Conservation (phyloP, 805 yeast genomes). For the Hanseniaspora singularis region DNA sequence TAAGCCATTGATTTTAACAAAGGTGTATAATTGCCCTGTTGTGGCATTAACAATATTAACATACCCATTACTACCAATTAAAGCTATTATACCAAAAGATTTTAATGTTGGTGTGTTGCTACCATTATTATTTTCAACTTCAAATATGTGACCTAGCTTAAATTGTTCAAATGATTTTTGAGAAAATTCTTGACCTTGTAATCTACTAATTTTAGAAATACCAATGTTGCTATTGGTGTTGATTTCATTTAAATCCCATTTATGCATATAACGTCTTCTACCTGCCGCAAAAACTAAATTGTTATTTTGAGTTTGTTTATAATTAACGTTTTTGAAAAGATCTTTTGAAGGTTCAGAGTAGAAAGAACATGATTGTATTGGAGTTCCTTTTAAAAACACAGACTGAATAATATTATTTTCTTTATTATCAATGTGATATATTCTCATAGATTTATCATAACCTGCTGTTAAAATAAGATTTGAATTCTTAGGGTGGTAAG, state of each 20-base stretch:
- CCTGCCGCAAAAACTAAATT: constrained; percentile 63
- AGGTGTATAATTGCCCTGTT: constrained; percentile 78
- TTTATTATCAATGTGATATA: constrained; percentile 86
- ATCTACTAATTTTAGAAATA: constrained; percentile 72
- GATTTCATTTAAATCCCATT: constrained; percentile 75
- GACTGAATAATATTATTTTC: constrained; percentile 70
- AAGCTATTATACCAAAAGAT: constrained; percentile 51
- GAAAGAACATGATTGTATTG: constrained; percentile 56
- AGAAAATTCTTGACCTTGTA: constrained; percentile 81
- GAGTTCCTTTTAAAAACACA: constrained; percentile 63
- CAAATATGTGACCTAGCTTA: constrained; percentile 42
- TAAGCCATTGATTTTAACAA: constrained; percentile 80
- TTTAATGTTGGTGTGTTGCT: constrained; percentile 22
- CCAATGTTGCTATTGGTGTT: constrained; percentile 24
- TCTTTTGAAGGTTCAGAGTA: constrained; percentile 22
- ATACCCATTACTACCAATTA: constrained; percentile 85
- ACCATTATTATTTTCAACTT: constrained; percentile 18
- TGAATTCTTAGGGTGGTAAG: constrained; percentile 66
- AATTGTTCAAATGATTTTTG: constrained; percentile 84
- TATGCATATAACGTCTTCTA: constrained; percentile 79
- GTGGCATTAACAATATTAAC: constrained; percentile 62
- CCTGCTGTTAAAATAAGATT: constrained; percentile 87
- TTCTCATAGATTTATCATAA: constrained; percentile 73
- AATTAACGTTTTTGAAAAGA: constrained; percentile 35
- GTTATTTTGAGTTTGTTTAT: constrained; percentile 35